Evolutionary conservation across 176 grass and related monocot species (phyloP).

Genomic region (Dactylis glomerata): DNA sequence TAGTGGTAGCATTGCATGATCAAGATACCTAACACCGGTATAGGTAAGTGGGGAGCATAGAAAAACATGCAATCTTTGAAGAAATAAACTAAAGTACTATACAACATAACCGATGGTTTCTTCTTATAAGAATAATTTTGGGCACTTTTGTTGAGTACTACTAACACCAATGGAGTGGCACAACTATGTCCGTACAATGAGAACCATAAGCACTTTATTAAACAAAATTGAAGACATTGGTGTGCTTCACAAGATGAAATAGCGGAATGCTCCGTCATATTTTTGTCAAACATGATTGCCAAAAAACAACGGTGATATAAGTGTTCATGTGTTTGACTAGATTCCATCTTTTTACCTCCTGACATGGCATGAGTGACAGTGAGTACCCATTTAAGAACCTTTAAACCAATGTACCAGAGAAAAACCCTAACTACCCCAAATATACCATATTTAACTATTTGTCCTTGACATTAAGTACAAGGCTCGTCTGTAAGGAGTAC

Average conservation of each 20-base stretch:
- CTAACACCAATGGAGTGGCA: not conserved
- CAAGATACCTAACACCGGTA: not conserved
- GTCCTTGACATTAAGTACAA: not conserved
- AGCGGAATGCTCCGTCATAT: no score
- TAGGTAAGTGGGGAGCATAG: not conserved
- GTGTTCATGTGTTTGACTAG: no score
- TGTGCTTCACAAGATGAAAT: no score
- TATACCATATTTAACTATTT: not conserved
- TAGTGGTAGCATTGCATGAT: not conserved
- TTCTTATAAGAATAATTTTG: not conserved
- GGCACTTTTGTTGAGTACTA: not conserved
- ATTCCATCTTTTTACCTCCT: no score
- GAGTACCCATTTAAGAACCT: not conserved
- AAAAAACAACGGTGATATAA: no score
- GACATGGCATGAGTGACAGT: not conserved
- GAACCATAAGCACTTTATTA: not conserved
- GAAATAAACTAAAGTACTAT: not conserved
- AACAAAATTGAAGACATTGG: no score
- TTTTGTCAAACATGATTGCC: no score
- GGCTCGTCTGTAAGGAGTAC: not conserved
- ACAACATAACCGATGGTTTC: not conserved
- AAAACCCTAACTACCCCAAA: no score
- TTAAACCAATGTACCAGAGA: not conserved
- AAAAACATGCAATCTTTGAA: not conserved
- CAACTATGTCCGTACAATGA: not conserved